Percentiles rank a stretch among this genome's conserved stretches.
Evolutionary conservation across 129 eudicot species (phyloP).

Genomic region (Lactuca sativa): DNA sequence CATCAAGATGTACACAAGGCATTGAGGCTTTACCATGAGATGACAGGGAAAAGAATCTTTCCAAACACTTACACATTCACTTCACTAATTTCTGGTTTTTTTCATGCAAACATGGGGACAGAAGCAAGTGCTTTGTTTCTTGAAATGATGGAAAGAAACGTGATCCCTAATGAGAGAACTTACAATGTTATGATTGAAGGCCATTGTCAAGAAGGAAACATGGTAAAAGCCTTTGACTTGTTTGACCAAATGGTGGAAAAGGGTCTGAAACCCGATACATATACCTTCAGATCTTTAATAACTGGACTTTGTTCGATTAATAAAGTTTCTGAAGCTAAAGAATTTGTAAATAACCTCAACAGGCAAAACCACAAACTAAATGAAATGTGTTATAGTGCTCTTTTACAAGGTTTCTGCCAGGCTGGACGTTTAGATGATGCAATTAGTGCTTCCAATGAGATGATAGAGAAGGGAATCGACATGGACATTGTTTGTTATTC

Average conservation of each 20-base stretch:
- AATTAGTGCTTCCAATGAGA: constrained; percentile 47
- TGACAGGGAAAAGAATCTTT: constrained; percentile 70
- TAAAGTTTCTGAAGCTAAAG: constrained; percentile 71
- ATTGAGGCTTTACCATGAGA: constrained; percentile 77
- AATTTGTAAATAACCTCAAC: constrained; percentile 69
- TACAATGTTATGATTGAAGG: constrained; percentile 91
- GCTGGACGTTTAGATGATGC: constrained; percentile 72
- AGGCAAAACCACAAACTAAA: constrained; percentile 52
- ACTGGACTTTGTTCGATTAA: constrained; percentile 68
- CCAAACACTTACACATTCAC: constrained; percentile 74
- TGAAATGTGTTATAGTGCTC: constrained; percentile 83
- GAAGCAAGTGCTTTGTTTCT: constrained; percentile 65
- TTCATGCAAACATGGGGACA: constrained; percentile 51
- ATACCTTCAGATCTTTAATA: constrained; percentile 78
- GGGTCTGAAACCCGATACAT: constrained; percentile 82
- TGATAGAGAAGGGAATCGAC: constrained; percentile 56
- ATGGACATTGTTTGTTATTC: constrained; percentile 80
- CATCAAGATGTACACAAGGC: constrained; percentile 51
- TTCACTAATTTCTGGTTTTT: constrained; percentile 65
- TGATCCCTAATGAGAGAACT: constrained; percentile 71
- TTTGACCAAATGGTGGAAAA: constrained; percentile 64
- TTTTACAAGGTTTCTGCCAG: constrained; percentile 65
- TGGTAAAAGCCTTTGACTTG: constrained; percentile 59
- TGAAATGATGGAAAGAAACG: constrained; percentile 56
- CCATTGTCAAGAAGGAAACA: constrained; percentile 53